Evolutionary conservation across 2,329 filamentous ascomycete species (phyloP), one percentile per base, ranked within the genome.

Genomic region (Colletotrichum sp.): DNA sequence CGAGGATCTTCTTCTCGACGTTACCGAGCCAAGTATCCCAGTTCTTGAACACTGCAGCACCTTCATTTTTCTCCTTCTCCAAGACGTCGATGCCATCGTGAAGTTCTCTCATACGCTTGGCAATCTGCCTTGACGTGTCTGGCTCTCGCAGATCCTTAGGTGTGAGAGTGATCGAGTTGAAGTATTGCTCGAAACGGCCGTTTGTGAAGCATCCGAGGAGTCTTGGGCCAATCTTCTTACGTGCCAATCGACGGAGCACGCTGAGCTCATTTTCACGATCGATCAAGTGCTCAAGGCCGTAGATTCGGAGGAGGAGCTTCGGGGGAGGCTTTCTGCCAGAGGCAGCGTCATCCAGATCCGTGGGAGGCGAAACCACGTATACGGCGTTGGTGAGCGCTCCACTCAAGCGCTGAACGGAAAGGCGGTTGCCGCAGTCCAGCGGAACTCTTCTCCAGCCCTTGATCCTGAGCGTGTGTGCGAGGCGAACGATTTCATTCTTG

Each of bases 331-430:
- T 89, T 80, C 85, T 89, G 66, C 86, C 83, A 13, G 86, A 77
- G 86, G 68, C 79, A 30, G 78, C 83, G 8, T 73, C 73, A 70
- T 73, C 69, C 13, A 96, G 79, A 43, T 94, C 88, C 52, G 90
- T 87, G 0, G 96, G 96, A 3, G 96, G 96, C 2, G 92, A 94
- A 26, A 98, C 96, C 66, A 98, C 96, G 82, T 98, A 99, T 43
- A 99, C 96, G 13, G 96, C 96, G 82, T 99, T 99, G 24, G 97
- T 99, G 78, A 99, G 86, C 10, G 97, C 97, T 76, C 97, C 97
- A 82, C 96, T 98, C 32, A 97, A 87, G 65, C 95, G 90, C 83
- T 94, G 90, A 7, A 97, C 93, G 3, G 89, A 89, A 77, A 97
- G 92, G 48, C 87, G 88, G 66, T 92, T 90, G 78, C 94, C 94